phyloP scores from a whole-genome alignment of 805 yeast genomes.

The Sungouiozyma intestinalis region DNA sequence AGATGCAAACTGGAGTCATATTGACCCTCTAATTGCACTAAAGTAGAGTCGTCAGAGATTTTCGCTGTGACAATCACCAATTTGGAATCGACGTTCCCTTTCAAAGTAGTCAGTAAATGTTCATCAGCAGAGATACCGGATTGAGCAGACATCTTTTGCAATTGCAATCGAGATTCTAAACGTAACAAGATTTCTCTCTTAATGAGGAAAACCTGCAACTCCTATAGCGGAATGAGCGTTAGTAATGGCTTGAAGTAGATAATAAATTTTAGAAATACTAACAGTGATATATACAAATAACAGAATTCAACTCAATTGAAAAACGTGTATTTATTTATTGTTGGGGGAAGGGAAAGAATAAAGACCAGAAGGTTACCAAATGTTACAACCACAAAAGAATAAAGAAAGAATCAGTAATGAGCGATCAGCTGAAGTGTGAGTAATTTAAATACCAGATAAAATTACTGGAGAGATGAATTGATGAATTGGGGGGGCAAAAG shows the following conservation, averaged over 20 bases:
- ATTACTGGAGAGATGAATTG: not conserved
- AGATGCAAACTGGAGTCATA: too few species aligned
- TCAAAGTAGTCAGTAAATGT: conserved; percentile 15
- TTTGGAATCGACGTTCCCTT: conserved; percentile 3
- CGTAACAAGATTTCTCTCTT: too few species aligned
- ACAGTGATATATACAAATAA: not conserved
- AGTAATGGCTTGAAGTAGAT: not conserved
- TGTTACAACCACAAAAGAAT: not conserved
- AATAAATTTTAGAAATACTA: not conserved
- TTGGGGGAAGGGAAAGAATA: not conserved
- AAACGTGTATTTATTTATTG: not conserved
- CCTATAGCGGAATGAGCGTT: too few species aligned
- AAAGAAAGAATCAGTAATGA: not conserved
- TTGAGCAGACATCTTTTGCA: conserved; percentile 66
- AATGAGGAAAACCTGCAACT: too few species aligned
- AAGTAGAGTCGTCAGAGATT: conserved; percentile 16
- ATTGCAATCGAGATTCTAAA: too few species aligned
- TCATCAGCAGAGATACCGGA: conserved; percentile 43
- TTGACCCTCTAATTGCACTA: conserved; percentile 11
- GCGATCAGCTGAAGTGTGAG: too few species aligned
- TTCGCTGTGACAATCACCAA: conserved; percentile 14
- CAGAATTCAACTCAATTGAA: not conserved
- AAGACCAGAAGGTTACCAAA: not conserved
- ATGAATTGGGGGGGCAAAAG: not conserved
- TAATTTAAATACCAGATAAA: not conserved